phyloP scores from a whole-genome alignment of 2,329 filamentous ascomycete genomes.

The Aspergillus sp. region DNA sequence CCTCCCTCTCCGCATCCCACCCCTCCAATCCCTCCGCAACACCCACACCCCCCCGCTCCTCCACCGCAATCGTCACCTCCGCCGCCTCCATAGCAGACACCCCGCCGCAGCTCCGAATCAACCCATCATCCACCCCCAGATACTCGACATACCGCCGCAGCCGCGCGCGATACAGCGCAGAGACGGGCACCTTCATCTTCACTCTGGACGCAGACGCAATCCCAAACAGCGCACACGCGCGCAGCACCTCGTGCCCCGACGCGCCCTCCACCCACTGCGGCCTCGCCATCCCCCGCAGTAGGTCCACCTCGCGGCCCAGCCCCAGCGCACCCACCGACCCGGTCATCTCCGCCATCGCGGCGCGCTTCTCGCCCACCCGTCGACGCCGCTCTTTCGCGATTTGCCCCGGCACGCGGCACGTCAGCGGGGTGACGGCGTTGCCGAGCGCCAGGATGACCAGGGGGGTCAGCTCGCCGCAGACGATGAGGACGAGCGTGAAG shows the following conservation, averaged over 20 bases:
- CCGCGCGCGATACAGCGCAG: conserved; percentile 52
- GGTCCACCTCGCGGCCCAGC: conserved; percentile 28
- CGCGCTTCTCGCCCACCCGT: conserved; percentile 46
- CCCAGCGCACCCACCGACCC: conserved; percentile 11
- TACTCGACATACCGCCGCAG: conserved; percentile 60
- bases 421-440: conserved; percentile 69
- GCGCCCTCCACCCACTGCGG: conserved; percentile 20
- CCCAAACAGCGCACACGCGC: conserved; percentile 30
- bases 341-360: conserved; percentile 20
- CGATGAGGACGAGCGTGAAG: conserved; percentile 71
- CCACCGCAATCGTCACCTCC: conserved; percentile 69
- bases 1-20: conserved; percentile 25
- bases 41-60: conserved; percentile 60
- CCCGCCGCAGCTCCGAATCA: conserved; percentile 66
- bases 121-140: conserved; percentile 67
- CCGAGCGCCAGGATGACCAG: conserved; percentile 70
- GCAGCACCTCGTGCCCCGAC: conserved; percentile 24
- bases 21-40: conserved; percentile 21
- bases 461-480: conserved; percentile 86
- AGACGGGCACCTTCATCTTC: too few species aligned
- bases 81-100: conserved; percentile 56
- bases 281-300: conserved; percentile 24
- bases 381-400: conserved; percentile 55
- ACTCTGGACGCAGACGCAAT: background rate
- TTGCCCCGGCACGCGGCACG: conserved; percentile 80